Base-by-base conservation (phyloP, 1,284 basidiomycete species). In the Marasmius fiardii region DNA sequence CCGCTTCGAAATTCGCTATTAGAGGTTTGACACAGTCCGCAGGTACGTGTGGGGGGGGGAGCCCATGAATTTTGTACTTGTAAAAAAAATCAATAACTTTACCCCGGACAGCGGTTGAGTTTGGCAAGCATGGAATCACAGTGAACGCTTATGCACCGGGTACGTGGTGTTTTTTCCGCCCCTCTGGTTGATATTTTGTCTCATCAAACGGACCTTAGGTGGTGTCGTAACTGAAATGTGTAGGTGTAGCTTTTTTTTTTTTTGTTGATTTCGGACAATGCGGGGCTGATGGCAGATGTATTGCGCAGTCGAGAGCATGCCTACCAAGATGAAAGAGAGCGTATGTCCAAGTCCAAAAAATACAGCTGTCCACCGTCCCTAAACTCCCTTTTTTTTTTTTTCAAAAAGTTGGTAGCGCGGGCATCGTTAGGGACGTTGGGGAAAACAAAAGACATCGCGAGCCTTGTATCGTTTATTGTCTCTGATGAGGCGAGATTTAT, bases 1-100 rank as follows among this genome's bases (percentile, higher is more conserved):
- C 60, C 35, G 64, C 67, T 10, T 63, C 67, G 2, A 70, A 70
- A 51, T 71, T 68, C 49, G 64, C 67, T n/a, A 55, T 70, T 16
- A 60, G 68, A n/a, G 69, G 68, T 2, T 51, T 71, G 14, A 70
- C 69, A 14, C 65, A 71, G 34, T 56, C 55, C 33, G 64, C 60
- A 39, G 66, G 68, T 67, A 53, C 1, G 64, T 58, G 7, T 8
- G 10, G 5, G 8, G 8, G 11, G 23, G 12, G 14, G 8, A 23
- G 7, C 24, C 26, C 2, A 45, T 11, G 18, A n/a, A 11, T 16
- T 45, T 7, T 20, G 5, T 11, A 39, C 10, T n/a, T n/a, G 10
- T 31, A 10, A 4, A 31, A 10, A 10, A 43, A n/a, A 35, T 34
- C n/a, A 21, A 23, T 45, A 26, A 3, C 26, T 1, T 31, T 20